These are phyloP conservation scores for Pyrenophora teres DNA, from an alignment of 2,329 filamentous ascomycete genomes.

Conservation along the genomic window DNA sequence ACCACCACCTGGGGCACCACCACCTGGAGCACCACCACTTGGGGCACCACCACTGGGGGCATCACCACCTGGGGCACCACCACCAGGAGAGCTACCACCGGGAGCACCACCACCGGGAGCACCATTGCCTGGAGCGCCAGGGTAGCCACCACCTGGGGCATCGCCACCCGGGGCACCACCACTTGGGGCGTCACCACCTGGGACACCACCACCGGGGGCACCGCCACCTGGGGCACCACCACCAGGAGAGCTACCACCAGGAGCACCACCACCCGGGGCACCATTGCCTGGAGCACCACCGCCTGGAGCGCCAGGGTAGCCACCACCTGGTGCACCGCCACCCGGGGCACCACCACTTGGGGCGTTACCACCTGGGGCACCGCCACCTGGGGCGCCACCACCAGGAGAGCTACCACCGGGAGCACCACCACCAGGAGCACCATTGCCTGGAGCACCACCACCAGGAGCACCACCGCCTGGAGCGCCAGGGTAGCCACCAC, in stretches of 20 bases:
- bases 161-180: neutral
- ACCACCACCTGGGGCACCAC: neutral
- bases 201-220: no score
- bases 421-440: neutral
- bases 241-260: neutral
- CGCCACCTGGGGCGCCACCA: no score
- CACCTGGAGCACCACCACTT: neutral
- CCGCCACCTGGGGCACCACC: conserved; percentile 1
- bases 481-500: neutral
- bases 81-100: no score
- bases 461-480: neutral
- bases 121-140: neutral
- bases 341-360: no score
- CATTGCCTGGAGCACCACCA: neutral
- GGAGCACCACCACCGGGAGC: neutral
- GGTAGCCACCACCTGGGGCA: neutral
- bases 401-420: neutral
- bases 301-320: neutral
- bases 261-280: neutral
- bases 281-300: neutral
- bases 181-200: neutral
- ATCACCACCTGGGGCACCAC: neutral
- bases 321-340: neutral
- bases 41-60: neutral
- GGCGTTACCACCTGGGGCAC: neutral